Evolutionary conservation across 2,329 filamentous ascomycete species (phyloP), one percentile per base, ranked within the genome.

Genomic region (Ascochyta lentis): DNA sequence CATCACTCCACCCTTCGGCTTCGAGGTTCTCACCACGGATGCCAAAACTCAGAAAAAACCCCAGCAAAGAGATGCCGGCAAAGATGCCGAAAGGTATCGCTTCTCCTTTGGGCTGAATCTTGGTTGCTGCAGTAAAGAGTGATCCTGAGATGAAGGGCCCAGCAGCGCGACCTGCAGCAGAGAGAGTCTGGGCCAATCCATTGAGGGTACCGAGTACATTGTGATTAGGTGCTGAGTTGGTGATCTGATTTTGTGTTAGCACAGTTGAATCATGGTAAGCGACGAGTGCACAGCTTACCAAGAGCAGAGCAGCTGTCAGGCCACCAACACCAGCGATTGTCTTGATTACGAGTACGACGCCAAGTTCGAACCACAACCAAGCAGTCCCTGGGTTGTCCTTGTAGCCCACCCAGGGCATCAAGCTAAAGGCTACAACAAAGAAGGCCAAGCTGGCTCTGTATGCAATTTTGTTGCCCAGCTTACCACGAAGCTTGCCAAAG

Each of bases 321-420:
- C 94, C 94, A 7, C 92, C 92, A 0, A 99, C 92, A 2, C 92
- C 87, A 53, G 92, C 92, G 9, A 97, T 87, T 12, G 94, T 97
- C 77, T 97, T 98, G 51, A 97, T 78, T 12, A 97, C 83, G 38
- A 99, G 78, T 0, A 96, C 86, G 13, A 86, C 72, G 0, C 90
- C 92, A n/a, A 98, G 78, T 73, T 98, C 92, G 3, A 85, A 71
- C 77, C 92, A 96, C 23, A 98, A 76, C 84, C 90, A 90, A 0
- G 81, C 76, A 42, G 86, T 87, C 33, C 89, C 88, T 9, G 64
- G 59, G 3, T 80, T 70, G 15, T 84, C 81, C 55, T 87, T 84
- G 68, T 96, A 93, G 0, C 92, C 91, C 22, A 97, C 87, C 80
- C 89, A 96, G 0, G 95, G 95, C 87, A 96, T 96, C 34, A 95